phyloP scores from a whole-genome alignment of 208 protist genomes.

The Acanthamoeba triangularis region DNA sequence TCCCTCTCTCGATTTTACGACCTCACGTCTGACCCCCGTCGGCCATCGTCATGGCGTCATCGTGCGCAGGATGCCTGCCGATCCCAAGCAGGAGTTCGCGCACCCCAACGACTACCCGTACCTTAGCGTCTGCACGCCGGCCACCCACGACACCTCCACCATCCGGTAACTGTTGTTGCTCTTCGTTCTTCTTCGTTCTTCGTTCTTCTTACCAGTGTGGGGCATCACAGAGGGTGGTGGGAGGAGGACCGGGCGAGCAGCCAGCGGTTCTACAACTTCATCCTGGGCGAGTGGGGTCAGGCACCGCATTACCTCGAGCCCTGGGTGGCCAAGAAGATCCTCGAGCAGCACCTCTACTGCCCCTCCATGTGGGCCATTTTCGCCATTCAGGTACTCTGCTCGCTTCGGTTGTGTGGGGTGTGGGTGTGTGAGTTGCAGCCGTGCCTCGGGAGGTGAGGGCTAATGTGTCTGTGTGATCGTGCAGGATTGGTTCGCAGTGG shows the following conservation, averaged over 20 bases:
- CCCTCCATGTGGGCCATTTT: slow-evolving; percentile 84
- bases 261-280: slow-evolving; percentile 83
- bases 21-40: background rate
- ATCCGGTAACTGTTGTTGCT: slow-evolving; percentile 26
- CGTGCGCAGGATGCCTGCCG: slow-evolving; percentile 85
- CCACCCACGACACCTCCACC: slow-evolving; percentile 84
- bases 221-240: slow-evolving; percentile 82
- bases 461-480: background rate
- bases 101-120: slow-evolving; percentile 79
- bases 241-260: slow-evolving; percentile 81
- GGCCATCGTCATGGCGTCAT: background rate
- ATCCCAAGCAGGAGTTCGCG: slow-evolving; percentile 80
- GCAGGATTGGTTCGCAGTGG: slow-evolving; percentile 77
- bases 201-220: background rate
- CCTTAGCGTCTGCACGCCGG: slow-evolving; percentile 83
- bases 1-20: background rate
- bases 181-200: background rate
- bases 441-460: too few species aligned
- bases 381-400: slow-evolving; percentile 77
- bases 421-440: too few species aligned
- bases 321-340: slow-evolving; percentile 78
- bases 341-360: slow-evolving; percentile 84
- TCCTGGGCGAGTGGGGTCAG: slow-evolving; percentile 80
- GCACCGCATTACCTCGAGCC: slow-evolving; percentile 84
- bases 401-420: background rate